Percentiles rank a stretch among this genome's conserved stretches.
These are phyloP conservation scores for Myriangium duriaei DNA, from an alignment of 2,329 filamentous ascomycete genomes.

Conservation along the genomic window DNA sequence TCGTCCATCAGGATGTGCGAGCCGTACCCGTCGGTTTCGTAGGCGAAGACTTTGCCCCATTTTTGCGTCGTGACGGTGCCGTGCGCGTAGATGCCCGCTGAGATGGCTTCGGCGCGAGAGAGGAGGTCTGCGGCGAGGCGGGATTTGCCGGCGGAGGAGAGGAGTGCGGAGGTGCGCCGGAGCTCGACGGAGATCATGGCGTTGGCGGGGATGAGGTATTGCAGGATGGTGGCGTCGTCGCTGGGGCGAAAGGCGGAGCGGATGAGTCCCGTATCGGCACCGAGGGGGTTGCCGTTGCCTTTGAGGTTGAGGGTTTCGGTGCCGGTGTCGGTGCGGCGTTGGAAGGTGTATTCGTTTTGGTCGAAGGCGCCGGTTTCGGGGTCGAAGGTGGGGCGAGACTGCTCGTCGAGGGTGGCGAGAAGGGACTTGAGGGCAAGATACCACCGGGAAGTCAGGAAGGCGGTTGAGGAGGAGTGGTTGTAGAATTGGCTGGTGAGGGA, in stretches of 20 bases:
- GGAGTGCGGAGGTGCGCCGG: constrained; percentile 55
- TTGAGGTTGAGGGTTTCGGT: constrained; percentile 79
- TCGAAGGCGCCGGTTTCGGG: constrained; percentile 49
- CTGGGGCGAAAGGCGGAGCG: constrained; percentile 88
- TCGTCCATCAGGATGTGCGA: constrained; percentile 79
- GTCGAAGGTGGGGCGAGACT: constrained; percentile 73
- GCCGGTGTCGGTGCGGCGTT: constrained; percentile 62
- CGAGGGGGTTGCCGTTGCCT: constrained; percentile 85
- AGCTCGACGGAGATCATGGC: constrained; percentile 93
- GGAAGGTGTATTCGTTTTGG: constrained; percentile 77
- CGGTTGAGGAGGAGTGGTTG: constrained; percentile 61
- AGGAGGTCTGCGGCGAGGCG: constrained; percentile 38
- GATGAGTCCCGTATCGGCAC: constrained; percentile 69
- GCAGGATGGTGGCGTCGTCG: constrained; percentile 87
- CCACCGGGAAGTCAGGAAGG: constrained; percentile 71
- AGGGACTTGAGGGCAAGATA: constrained; percentile 63
- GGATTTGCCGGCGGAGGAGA: constrained; percentile 48
- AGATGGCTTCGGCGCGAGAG: constrained; percentile 51
- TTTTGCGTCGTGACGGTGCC: constrained; percentile 65
- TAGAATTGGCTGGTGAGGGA: constrained; percentile 77
- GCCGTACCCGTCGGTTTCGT: constrained; percentile 79
- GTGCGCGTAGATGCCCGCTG: constrained; percentile 69
- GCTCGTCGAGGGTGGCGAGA: constrained; percentile 60
- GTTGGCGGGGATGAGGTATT: constrained; percentile 90
- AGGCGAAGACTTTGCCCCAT: constrained; percentile 71